These are phyloP conservation scores for Physaria fendleri DNA, from an alignment of 345 rosid genomes.

Conservation along the genomic window DNA sequence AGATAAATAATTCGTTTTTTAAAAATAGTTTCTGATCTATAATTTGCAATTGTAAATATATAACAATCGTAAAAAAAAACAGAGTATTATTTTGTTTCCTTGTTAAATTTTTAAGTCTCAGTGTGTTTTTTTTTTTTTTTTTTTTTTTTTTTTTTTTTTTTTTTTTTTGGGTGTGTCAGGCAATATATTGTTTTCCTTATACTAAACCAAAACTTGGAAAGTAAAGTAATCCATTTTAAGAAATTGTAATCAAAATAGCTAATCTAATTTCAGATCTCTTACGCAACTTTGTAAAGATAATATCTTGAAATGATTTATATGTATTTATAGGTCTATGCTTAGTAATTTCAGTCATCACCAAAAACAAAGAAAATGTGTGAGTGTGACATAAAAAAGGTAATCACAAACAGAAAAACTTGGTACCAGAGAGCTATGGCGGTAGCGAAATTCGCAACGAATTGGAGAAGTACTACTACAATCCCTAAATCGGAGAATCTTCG, in stretches of 20 bases:
- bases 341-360: neutral
- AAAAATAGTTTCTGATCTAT: neutral
- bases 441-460: constrained; percentile 48
- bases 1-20: neutral
- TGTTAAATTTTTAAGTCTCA: too few species aligned
- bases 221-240: neutral
- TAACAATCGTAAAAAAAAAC: neutral
- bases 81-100: constrained; percentile 3
- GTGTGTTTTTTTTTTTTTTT: too few species aligned
- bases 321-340: too few species aligned
- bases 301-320: too few species aligned
- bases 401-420: constrained; percentile 77
- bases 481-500: constrained; percentile 35
- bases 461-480: constrained; percentile 46
- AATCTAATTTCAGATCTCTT: neutral
- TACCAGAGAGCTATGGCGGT: constrained; percentile 84
- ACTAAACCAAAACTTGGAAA: constrained; percentile 8
- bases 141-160: too few species aligned
- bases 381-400: constrained; percentile 13
- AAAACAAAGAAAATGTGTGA: constrained; percentile 14
- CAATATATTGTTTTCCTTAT: neutral
- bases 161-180: too few species aligned
- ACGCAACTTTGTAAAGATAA: neutral
- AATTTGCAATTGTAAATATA: constrained; percentile 13
- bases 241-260: neutral